Percentiles rank a stretch among this genome's conserved stretches.
These are phyloP conservation scores for Aspergillus incahuasiensis DNA, from an alignment of 495 filamentous ascomycete genomes.

Conservation along the genomic window DNA sequence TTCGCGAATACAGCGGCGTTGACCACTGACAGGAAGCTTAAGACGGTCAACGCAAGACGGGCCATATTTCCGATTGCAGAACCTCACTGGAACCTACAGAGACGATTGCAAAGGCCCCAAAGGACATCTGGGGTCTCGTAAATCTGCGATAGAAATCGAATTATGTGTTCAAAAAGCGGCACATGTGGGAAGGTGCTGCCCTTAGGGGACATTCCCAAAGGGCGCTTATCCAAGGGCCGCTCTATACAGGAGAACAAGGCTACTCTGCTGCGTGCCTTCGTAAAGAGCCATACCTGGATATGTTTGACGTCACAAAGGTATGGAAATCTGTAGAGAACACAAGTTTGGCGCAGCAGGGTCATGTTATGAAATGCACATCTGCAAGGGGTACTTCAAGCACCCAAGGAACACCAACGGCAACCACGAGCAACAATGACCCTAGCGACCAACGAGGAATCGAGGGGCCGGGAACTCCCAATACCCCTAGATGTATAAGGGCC, in stretches of 20 bases:
- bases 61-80: constrained; percentile 25
- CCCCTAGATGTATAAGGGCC: constrained; percentile 9
- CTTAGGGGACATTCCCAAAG: constrained; percentile 24
- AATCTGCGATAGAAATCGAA: constrained; percentile 11
- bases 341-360: constrained; percentile 21
- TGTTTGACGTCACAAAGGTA: constrained; percentile 42
- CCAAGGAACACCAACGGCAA: constrained; percentile 20
- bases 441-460: constrained; percentile 3
- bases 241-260: constrained; percentile 33
- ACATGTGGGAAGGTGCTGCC: constrained; percentile 18
- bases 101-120: constrained; percentile 4
- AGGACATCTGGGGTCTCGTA: constrained; percentile 4
- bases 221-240: constrained; percentile 28
- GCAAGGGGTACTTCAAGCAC: constrained; percentile 37
- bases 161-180: constrained; percentile 8
- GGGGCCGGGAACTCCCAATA: neutral
- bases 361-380: constrained; percentile 31
- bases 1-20: constrained; percentile 47
- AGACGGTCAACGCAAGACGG: constrained; percentile 24
- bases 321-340: constrained; percentile 28
- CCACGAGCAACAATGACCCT: constrained; percentile 24
- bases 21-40: constrained; percentile 32
- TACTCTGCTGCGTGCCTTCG: constrained; percentile 29
- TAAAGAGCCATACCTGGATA: constrained; percentile 46
- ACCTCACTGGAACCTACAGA: constrained; percentile 11